Base-by-base conservation (phyloP, 176 grass and related monocot species). In the Aechmea fasciata region DNA sequence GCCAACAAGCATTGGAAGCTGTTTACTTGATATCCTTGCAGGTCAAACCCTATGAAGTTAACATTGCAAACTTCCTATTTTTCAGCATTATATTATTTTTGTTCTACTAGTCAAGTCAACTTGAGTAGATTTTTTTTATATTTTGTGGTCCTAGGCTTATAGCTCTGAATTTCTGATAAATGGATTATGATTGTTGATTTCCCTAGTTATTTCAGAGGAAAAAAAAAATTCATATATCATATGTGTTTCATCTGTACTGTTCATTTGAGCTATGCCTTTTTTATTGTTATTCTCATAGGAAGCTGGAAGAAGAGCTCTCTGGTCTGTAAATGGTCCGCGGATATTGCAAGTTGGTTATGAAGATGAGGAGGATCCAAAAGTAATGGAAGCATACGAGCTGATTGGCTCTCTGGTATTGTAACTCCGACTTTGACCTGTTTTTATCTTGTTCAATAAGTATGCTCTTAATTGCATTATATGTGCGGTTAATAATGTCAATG, bases 1-100 rank as follows among this genome's bases (percentile, higher is more conserved):
- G 89, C 18, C 81, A 96, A 81, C 79, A 79, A 63, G 79, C 84
- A 24, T 61, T 97, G 41, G 93, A 97, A 78, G 89, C 93, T 84
- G 79, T 92, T 76, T 97, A 97, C 77, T 88, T 97, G 86, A 97
- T 97, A 0, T 75, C 87, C 50, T 80, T 97, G 73, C 93, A 92
- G 86, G 93, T 92, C 19, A 47, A 41, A 73, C 59, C 3, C 14
- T 18, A 17, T 59, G 55, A 9, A 61, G 2, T 22, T 61, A 18
- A 61, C 25, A 26, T 26, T 22, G 9, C 55, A 11, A 61, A 8
- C 5, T 41, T 41, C 1, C 55, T 18, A 22, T 61, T 61, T 61
- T 61, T 59, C 15, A 17, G 19, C 19, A 10, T 19, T n/a, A 18
- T 19, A 59, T 18, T 15, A 18, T 59, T 59, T 3, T 61, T n/a